These are phyloP conservation scores for Spiraea crenata DNA, from an alignment of 331 rosid genomes.

Conservation along the genomic window DNA sequence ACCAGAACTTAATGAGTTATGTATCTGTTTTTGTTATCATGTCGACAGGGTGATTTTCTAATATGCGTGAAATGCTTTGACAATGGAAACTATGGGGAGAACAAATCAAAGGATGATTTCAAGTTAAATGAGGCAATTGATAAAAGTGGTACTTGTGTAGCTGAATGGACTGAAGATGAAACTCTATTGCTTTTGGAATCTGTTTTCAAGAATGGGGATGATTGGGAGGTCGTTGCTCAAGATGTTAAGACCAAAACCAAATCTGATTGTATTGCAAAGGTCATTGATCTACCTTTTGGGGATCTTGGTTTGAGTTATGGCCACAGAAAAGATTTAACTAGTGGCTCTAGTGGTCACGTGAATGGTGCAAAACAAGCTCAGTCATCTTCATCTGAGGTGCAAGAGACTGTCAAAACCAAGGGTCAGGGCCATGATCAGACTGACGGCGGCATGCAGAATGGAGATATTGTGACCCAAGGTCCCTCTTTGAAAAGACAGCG, in stretches of 20 bases:
- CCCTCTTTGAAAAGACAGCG: slow-evolving; percentile 65
- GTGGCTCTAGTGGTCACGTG: slow-evolving; percentile 30
- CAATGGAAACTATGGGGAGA: slow-evolving; percentile 67
- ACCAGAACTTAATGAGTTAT: not conserved
- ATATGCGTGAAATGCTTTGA: slow-evolving; percentile 66
- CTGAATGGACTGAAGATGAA: slow-evolving; percentile 86
- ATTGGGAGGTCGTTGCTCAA: slow-evolving; percentile 89
- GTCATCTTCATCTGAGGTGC: slow-evolving; percentile 39
- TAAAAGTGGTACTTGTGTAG: slow-evolving; percentile 32
- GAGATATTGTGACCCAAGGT: slow-evolving; percentile 50
- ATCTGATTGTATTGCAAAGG: slow-evolving; percentile 75
- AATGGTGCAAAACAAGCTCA: slow-evolving; percentile 40
- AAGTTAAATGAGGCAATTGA: slow-evolving; percentile 41
- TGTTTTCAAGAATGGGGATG: slow-evolving; percentile 89
- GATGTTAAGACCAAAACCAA: slow-evolving; percentile 72
- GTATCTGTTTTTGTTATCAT: slow-evolving; percentile 21
- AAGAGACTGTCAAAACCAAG: slow-evolving; percentile 39
- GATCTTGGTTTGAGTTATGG: slow-evolving; percentile 58
- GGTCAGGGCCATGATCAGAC: slow-evolving; percentile 42
- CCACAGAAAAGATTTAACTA: slow-evolving; percentile 35
- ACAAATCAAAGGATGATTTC: slow-evolving; percentile 55
- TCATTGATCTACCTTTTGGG: slow-evolving; percentile 90
- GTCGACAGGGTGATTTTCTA: slow-evolving; percentile 56
- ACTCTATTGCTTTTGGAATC: slow-evolving; percentile 86
- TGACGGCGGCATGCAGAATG: slow-evolving; percentile 46